Conservation (phyloP, 1,284 basidiomycete species). For the Cutaneotrichosporon daszewskae region DNA sequence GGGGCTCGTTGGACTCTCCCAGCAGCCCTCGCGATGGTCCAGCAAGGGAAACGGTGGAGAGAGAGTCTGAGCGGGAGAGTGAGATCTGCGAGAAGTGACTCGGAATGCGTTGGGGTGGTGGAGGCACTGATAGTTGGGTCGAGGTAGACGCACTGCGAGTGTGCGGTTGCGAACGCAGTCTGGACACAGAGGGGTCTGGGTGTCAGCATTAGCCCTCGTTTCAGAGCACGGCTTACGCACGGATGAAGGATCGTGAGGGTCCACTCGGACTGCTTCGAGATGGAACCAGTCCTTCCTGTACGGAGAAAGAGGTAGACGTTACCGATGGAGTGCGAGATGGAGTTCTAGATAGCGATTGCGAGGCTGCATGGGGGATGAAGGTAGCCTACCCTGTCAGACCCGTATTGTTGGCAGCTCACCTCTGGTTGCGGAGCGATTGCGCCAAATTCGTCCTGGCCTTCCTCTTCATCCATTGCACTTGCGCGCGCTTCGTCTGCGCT, state of each 20-base stretch:
- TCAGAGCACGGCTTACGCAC: conserved; percentile 35
- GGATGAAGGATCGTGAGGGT: conserved; percentile 23
- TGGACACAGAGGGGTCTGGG: conserved; percentile 73
- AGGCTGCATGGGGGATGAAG: no score
- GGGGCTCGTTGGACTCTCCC: neutral
- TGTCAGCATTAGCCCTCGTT: no score
- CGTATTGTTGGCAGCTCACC: no score
- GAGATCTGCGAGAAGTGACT: conserved; percentile 42
- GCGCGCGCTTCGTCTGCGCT: neutral
- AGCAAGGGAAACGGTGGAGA: conserved; percentile 25
- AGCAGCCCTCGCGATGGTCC: neutral
- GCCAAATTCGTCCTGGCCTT: conserved; percentile 36
- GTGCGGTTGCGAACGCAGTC: conserved; percentile 59
- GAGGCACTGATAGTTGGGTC: conserved; percentile 48
- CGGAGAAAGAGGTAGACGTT: conserved; percentile 37
- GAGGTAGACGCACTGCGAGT: conserved; percentile 56
- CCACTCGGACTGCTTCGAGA: conserved; percentile 9
- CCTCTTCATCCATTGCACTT: conserved; percentile 1
- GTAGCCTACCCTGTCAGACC: no score
- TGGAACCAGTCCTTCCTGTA: neutral
- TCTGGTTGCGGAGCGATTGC: conserved; percentile 12
- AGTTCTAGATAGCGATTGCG: no score
- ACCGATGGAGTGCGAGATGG: conserved; percentile 52
- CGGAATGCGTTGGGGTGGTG: conserved; percentile 20
- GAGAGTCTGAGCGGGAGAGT: conserved; percentile 32